Evolutionary conservation across 1,284 basidiomycete genomes (phyloP), one percentile per base, ranked within the genome.

Genomic region (Phellopilus nigrolimitatus): DNA sequence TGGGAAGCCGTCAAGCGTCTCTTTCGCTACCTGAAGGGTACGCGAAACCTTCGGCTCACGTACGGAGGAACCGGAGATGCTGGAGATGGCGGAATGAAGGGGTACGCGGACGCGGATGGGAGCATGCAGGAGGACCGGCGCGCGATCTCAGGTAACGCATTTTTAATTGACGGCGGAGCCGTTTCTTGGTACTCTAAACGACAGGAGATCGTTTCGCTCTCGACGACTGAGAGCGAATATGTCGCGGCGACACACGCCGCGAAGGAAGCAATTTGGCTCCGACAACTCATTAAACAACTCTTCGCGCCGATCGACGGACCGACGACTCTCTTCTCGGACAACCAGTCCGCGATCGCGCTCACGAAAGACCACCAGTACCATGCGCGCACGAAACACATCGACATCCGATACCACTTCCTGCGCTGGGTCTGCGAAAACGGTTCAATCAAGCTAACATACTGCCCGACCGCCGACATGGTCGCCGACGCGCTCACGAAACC

Each of bases 371-470:
- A 64, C 34, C 15, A 46, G 3, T 59, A 59, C 47, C 67, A 68
- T 47, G 57, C 55, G n/a, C 28, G 60, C 1, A 57, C 61, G 19
- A 68, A 68, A 51, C 68, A 71, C 55, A 67, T 70, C 33, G 60
- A 67, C 39, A 57, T 68, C 19, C 39, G 40, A 1, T 57, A 62
- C 45, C 67, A 68, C 48, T 61, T 59, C 22, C 41, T 56, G 15
- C 47, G 40, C 62, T 21, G 59, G 62, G 0, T 33, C 1, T 58
- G 64, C 13, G 39, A 55, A 13, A 39, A 45, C 10, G 27, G 40
- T 7, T 12, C 24, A 0, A 48, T 62, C 30, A 15, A 13, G 3
- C 6, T 62, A 19, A 10, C 21, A 2, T 60, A 59, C 38, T 49
- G 39, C 39, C 56, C 54, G 5, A 58, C 59, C 2, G 41, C 43